Base-by-base conservation (phyloP, 2,329 filamentous ascomycete genomes). In the Podosphaera xanthii region DNA sequence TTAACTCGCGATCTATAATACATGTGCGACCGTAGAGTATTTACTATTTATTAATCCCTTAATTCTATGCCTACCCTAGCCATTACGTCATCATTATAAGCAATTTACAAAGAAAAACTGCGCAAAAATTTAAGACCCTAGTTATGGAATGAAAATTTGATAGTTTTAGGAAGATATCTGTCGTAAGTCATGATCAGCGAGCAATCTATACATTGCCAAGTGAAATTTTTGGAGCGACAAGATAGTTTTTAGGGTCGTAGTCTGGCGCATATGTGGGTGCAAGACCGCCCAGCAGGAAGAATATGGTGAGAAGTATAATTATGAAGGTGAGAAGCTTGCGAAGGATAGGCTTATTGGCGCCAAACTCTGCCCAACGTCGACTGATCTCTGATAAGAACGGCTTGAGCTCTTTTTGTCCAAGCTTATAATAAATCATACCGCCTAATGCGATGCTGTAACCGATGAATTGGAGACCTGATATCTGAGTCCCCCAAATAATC, bases 341-440 rank as follows among this genome's bases (percentile, higher is more conserved):
- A 67, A 86, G 76, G 54, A 82, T 79, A 10, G 90, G 90, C 69
- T 84, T 84, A 64, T 77, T 78, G 66, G 81, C 81, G 60, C 89
- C 89, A 65, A 92, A 89, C 68, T 95, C 89, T 58, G 85, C 84
- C 89, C 89, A 94, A 62, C 83, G 79, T 69, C 88, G 85, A 68
- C 77, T 77, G 59, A 77, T 84, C 65, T 89, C 83, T 62, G 77
- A 76, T 61, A 84, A 73, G 71, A 91, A 88, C 69, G 84, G 84
- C 77, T 85, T 90, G 69, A 95, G 74, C 71, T 88, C 85, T 61
- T 94, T 88, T 61, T 78, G 80, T 60, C 87, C 86, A 61, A 91
- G 82, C 78, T 90, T 90, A 78, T 89, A 91, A 78, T 87, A 89
- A 64, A 88, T 72, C 73, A 92, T 86, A 67, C 86, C 87, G 62